Percentiles rank a stretch among this genome's conserved stretches.
These are phyloP conservation scores for Dictyostelium firmibasis DNA, from an alignment of 78 protist genomes.

Conservation along the genomic window DNA sequence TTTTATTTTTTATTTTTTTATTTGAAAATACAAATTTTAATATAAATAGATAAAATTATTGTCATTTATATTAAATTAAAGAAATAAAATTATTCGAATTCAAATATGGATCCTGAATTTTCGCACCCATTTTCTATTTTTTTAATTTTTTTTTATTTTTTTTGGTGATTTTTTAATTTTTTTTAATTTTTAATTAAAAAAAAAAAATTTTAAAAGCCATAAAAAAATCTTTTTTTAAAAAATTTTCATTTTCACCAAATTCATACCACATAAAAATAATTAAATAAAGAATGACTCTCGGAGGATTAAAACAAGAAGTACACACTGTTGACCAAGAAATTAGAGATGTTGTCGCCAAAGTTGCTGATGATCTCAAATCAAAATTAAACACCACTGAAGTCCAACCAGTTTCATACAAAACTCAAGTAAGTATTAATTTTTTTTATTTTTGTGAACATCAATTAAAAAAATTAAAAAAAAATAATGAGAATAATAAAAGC, in stretches of 20 bases:
- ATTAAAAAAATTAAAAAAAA: background rate
- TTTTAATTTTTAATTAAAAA: background rate
- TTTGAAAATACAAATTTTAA: no score
- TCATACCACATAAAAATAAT: background rate
- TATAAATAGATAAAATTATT: background rate
- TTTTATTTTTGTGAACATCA: no score
- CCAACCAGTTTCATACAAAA: slow-evolving; percentile 1
- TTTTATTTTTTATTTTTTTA: no score
- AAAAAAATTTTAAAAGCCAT: background rate
- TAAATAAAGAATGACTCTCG: background rate
- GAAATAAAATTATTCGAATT: background rate
- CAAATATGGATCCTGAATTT: background rate
- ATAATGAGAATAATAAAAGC: background rate
- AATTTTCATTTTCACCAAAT: background rate
- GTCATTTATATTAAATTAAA: no score
- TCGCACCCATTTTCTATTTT: background rate
- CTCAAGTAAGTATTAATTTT: slow-evolving; percentile 34
- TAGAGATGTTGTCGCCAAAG: background rate
- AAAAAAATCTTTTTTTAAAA: background rate
- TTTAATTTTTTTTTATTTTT: background rate
- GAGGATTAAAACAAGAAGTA: background rate
- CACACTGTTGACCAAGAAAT: background rate
- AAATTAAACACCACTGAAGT: background rate
- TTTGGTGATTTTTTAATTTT: background rate
- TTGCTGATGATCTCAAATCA: background rate